Percentiles rank a stretch among this genome's conserved stretches.
phyloP scores from a whole-genome alignment of 306 rosid genomes.

The Vigna unguiculata region DNA sequence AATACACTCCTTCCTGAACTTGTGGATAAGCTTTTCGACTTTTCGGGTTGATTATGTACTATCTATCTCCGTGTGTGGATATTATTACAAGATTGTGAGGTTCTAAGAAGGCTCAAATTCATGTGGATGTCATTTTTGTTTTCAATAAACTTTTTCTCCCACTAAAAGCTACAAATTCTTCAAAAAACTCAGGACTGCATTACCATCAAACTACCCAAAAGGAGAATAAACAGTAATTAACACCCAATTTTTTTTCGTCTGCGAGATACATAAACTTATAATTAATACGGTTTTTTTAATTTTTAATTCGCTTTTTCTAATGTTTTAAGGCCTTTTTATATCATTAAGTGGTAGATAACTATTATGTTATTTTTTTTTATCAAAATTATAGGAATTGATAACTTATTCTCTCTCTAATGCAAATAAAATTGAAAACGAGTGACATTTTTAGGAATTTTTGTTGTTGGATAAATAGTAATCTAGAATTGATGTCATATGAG shows the following conservation, averaged over 20 bases:
- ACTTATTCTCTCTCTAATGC: not conserved
- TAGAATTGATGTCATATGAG: not conserved
- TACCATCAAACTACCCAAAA: not conserved
- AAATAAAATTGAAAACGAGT: not conserved
- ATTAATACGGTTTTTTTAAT: not conserved
- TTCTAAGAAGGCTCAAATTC: constrained; percentile 56
- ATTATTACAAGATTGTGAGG: constrained; percentile 60
- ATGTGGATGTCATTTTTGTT: constrained; percentile 60
- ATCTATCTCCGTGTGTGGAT: constrained; percentile 50
- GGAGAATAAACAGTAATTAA: not conserved
- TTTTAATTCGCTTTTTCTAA: not conserved
- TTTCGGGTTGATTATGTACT: not conserved
- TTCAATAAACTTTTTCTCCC: constrained; percentile 21
- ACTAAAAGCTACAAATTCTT: not conserved
- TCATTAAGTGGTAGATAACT: too few relatives aligned
- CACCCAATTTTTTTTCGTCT: not conserved
- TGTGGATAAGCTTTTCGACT: constrained; percentile 25
- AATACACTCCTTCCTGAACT: not conserved
- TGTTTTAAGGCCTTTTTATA: too few relatives aligned
- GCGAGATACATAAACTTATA: not conserved
- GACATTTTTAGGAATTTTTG: not conserved
- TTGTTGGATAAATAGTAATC: not conserved
- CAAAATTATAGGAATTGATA: not conserved
- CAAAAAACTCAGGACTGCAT: not conserved
- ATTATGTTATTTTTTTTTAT: not conserved